A percentile compares a stretch with the other conserved stretches of the same genome.
phyloP scores from a whole-genome alignment of 345 rosid species.

The Laguncularia racemosa region DNA sequence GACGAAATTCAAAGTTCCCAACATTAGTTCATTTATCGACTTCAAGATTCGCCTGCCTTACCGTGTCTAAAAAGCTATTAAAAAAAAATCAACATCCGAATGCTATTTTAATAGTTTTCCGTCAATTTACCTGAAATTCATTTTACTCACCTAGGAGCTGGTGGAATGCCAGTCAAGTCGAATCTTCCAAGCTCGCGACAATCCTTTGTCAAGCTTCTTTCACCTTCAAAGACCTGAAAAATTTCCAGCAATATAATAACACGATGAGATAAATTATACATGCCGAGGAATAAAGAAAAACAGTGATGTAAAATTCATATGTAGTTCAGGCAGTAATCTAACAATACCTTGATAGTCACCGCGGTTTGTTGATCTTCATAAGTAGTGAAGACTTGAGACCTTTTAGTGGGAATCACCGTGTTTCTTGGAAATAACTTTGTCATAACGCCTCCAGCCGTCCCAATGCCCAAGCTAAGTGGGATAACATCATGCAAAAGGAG shows the following conservation, averaged over 20 bases:
- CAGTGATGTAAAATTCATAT: no score
- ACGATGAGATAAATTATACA: no score
- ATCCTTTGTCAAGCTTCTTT: conserved; percentile 45
- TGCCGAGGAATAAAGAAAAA: no score
- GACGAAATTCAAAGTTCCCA: background rate
- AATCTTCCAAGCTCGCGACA: conserved; percentile 43
- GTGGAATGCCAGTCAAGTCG: conserved; percentile 43
- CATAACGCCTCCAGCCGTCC: conserved; percentile 52
- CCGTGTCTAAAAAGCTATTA: no score
- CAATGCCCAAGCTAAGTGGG: conserved; percentile 47
- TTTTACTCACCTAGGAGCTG: conserved; percentile 42
- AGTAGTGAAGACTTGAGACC: conserved; percentile 39
- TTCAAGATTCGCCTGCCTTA: no score
- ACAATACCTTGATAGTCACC: conserved; percentile 34
- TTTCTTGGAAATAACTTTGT: conserved; percentile 51
- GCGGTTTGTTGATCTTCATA: conserved; percentile 45
- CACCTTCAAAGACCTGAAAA: conserved; percentile 43
- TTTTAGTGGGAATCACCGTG: conserved; percentile 41
- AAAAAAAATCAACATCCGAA: no score
- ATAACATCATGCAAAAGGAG: conserved; percentile 42
- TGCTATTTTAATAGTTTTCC: no score
- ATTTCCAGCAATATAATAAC: background rate
- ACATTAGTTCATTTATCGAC: background rate
- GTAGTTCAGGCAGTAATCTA: no score
- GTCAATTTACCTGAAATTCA: background rate